Evolutionary conservation across 768 basidiomycete genomes (phyloP).

Genomic region (Psilocybe cubensis): DNA sequence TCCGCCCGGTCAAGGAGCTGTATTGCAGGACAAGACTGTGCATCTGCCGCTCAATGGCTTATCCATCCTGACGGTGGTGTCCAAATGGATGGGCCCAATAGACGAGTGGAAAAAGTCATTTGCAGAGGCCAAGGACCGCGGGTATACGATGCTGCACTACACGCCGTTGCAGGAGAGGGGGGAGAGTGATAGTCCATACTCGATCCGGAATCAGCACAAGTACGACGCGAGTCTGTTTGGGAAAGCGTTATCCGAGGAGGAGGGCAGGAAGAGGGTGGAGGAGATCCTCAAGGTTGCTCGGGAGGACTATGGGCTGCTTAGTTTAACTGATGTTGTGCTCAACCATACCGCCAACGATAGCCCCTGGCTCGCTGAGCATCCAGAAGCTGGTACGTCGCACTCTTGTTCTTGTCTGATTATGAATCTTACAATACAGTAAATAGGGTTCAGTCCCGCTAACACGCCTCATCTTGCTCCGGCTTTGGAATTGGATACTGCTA

Average conservation of each 20-base stretch:
- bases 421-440: neutral
- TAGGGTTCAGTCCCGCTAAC: conserved; percentile 90
- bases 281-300: conserved; percentile 70
- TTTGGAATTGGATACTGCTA: conserved; percentile 86
- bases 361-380: conserved; percentile 89
- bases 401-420: no score
- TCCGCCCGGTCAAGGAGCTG: conserved; percentile 54
- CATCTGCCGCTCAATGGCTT: conserved; percentile 88
- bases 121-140: conserved; percentile 81
- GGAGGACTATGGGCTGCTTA: conserved; percentile 87
- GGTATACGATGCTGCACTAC: conserved; percentile 99
- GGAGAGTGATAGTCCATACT: conserved; percentile 89
- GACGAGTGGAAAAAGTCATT: conserved; percentile 80
- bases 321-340: conserved; percentile 93
- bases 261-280: conserved; percentile 60
- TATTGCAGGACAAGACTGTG: conserved; percentile 52
- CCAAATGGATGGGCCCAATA: conserved; percentile 97
- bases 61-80: conserved; percentile 86
- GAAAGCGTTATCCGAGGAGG: conserved; percentile 40
- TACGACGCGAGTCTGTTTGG: conserved; percentile 82
- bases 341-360: conserved; percentile 98
- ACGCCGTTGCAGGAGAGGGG: conserved; percentile 94
- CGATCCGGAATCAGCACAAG: conserved; percentile 82
- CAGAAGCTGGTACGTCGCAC: conserved; percentile 81
- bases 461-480: conserved; percentile 93